A percentile compares a stretch with the other conserved stretches of the same genome.
These are phyloP conservation scores for Thalassiosira mediterranea DNA, from an alignment of 352 stramenopile species.

Conservation along the genomic window DNA sequence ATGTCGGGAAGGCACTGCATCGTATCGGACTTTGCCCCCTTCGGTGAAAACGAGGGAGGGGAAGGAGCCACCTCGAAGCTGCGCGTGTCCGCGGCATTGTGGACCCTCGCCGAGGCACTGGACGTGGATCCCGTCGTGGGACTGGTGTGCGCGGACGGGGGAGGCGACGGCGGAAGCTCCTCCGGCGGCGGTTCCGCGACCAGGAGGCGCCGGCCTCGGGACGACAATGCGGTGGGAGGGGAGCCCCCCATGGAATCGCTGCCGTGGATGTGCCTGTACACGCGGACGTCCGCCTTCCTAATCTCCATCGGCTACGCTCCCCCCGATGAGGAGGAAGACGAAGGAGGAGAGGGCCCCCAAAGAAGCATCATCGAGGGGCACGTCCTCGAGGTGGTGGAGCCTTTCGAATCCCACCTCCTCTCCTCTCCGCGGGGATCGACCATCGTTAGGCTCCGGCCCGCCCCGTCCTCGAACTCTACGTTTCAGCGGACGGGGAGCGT, in stretches of 20 bases:
- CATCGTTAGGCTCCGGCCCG: constrained; percentile 66
- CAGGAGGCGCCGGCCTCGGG: not conserved
- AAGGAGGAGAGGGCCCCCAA: not conserved
- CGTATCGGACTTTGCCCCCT: constrained; percentile 59
- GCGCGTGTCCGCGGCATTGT: constrained; percentile 42
- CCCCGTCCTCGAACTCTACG: constrained; percentile 45
- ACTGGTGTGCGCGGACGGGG: constrained; percentile 62
- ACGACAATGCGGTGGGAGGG: not conserved
- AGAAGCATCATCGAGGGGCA: constrained; percentile 23
- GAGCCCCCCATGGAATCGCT: constrained; percentile 13
- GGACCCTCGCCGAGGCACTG: constrained; percentile 53
- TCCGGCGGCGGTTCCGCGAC: not conserved
- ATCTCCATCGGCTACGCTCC: constrained; percentile 65
- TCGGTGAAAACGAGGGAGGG: constrained; percentile 44
- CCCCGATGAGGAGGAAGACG: constrained; percentile 40
- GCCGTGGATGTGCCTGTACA: constrained; percentile 75
- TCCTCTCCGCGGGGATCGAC: constrained; percentile 24
- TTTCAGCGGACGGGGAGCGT: constrained; percentile 54
- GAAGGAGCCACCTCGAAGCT: not conserved
- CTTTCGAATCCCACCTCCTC: constrained; percentile 67
- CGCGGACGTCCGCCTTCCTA: constrained; percentile 63
- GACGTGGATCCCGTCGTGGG: constrained; percentile 64
- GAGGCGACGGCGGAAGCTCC: constrained; percentile 16
- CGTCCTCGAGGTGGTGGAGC: constrained; percentile 53
- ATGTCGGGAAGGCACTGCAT: constrained; percentile 38